Base-by-base conservation (phyloP, 805 yeast species). In the Brettanomyces custersianus region DNA sequence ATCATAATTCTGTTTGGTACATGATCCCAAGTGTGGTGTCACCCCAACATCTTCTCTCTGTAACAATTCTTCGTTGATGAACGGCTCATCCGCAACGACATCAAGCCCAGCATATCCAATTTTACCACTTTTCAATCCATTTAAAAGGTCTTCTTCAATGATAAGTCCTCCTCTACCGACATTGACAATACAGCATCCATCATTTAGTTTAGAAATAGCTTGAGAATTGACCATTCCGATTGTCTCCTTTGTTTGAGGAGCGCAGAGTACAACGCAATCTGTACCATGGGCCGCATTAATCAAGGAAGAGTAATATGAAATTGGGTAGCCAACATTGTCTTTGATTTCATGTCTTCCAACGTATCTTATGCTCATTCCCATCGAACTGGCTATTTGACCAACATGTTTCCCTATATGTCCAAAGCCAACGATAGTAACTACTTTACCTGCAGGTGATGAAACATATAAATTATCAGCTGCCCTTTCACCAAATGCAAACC, bases 91-190 rank as follows among this genome's bases (percentile, higher is more conserved):
- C 40, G 71, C 75, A 52, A 62, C 80, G 4, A 83, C 94, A 48
- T 83, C 94, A 22, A 80, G 52, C 0, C 90, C 92, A 7, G 78
- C 84, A 49, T 77, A 72, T 6, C 68, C 56, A 2, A 83, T 65
- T 36, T 75, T 69, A 1, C 84, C 85, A 6, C 65, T 46, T 38
- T 75, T 64, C 36, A 83, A 60, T 0, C 79, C 88, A 4, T 59
- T 65, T 9, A 80, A 62, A 33, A 82, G 55, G 3, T 74, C 87
- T n/a, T 69, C 63, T 46, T 78, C 86, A 45, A 81, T 75, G 40
- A 83, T 66, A 24, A 81, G 70, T 3, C 69, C 47, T 2, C 94
- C 94, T 40, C 94, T 63, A 2, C 94, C 94, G 29, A 83, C 75
- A 49, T 83, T 83, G 33, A 83, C 75, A 18, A 83, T 60, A 35